Percentiles rank a stretch among this genome's conserved stretches.
phyloP scores from a whole-genome alignment of 2,329 filamentous ascomycete genomes.

The Aspergillus chevalieri region DNA sequence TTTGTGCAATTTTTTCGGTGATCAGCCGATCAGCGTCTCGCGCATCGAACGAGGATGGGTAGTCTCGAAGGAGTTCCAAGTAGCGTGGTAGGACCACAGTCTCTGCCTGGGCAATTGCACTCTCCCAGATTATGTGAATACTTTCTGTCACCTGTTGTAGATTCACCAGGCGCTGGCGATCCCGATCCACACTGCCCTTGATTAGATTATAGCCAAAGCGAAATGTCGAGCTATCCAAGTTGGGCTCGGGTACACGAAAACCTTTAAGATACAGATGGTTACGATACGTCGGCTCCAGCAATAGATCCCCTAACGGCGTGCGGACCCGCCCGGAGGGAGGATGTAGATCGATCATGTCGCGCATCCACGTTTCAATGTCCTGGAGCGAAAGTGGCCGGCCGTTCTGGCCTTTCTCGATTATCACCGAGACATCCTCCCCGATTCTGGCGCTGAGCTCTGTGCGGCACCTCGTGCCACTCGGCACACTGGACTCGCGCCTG shows the following conservation, averaged over 20 bases:
- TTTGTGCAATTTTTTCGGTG: not conserved
- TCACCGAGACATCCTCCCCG: not conserved
- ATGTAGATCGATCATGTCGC: slow-evolving; percentile 1
- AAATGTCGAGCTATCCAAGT: not conserved
- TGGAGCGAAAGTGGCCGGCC: not conserved
- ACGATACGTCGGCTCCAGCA: not conserved
- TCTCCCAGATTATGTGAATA: slow-evolving; percentile 2
- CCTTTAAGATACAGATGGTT: slow-evolving; percentile 2
- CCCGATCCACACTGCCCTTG: slow-evolving; percentile 1
- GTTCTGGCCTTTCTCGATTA: slow-evolving; percentile 1
- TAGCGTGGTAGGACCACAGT: not conserved
- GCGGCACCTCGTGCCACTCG: too few relatives aligned
- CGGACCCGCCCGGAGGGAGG: not conserved
- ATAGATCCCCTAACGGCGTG: not conserved
- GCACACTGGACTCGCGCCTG: not conserved
- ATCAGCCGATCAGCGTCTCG: not conserved
- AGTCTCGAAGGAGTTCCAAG: slow-evolving; percentile 1
- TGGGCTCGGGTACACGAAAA: not conserved
- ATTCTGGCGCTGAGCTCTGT: too few relatives aligned
- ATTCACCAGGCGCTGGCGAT: slow-evolving; percentile 2
- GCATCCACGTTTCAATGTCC: slow-evolving; percentile 1
- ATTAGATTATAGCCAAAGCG: slow-evolving; percentile 3
- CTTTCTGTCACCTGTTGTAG: not conserved
- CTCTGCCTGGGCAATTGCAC: not conserved
- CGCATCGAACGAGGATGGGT: not conserved